Conservation (phyloP, 169 alveolate species). For the Perkinsus marinus region DNA sequence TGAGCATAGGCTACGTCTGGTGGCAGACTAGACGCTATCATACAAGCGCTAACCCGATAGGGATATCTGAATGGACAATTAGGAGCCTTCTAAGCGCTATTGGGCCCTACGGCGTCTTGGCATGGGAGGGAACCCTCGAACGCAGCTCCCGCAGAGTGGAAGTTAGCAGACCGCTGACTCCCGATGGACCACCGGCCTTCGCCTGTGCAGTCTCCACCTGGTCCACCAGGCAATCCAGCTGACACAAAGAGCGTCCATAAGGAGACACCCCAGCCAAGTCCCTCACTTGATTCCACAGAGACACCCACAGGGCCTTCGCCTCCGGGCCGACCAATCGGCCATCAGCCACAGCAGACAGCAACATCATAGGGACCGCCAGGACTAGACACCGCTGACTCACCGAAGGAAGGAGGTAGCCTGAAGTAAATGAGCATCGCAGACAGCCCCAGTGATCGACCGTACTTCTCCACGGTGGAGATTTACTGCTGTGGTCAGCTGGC, state of each 20-base stretch:
- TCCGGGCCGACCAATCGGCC: neutral
- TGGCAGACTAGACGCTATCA: neutral
- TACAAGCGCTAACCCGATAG: neutral
- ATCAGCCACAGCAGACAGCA: neutral
- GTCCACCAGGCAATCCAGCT: neutral
- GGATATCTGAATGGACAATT: neutral
- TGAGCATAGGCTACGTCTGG: neutral
- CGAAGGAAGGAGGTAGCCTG: neutral
- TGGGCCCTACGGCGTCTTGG: neutral
- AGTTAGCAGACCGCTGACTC: neutral
- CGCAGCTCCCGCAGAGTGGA: neutral
- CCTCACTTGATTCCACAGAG: neutral
- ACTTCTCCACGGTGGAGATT: neutral
- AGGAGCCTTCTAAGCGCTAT: neutral
- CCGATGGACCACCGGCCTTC: neutral
- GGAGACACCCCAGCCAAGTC: neutral
- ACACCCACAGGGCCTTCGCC: neutral
- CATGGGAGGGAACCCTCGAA: neutral
- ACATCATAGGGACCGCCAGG: neutral
- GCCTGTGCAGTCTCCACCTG: neutral
- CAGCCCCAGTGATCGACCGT: neutral
- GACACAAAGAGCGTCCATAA: no score
- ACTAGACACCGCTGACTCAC: neutral
- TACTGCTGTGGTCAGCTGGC: neutral
- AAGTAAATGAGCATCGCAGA: neutral